phyloP scores from a whole-genome alignment of 2,329 filamentous ascomycete species.

The Byssothecium circinans region DNA sequence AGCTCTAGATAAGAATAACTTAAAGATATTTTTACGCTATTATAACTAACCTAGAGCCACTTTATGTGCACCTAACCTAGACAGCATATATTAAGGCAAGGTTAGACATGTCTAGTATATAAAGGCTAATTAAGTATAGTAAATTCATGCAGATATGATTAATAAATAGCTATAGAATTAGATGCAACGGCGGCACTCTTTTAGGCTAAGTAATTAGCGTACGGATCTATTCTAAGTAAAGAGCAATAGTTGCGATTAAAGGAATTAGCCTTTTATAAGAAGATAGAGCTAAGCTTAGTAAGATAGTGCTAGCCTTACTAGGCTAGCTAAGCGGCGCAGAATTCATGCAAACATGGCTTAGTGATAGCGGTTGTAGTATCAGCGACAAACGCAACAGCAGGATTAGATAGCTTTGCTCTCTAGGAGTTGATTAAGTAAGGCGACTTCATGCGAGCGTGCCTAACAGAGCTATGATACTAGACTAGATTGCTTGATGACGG shows the following conservation, averaged over 20 bases:
- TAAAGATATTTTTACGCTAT: constrained; percentile 10
- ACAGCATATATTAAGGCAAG: constrained; percentile 9
- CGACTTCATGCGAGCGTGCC: constrained; percentile 7
- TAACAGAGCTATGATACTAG: constrained; percentile 8
- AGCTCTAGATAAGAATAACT: constrained; percentile 10
- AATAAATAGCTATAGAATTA: constrained; percentile 10
- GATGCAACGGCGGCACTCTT: constrained; percentile 12
- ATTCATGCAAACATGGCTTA: constrained; percentile 11
- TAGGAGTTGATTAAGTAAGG: constrained; percentile 11
- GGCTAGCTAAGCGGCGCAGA: constrained; percentile 8
- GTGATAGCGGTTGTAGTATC: constrained; percentile 10
- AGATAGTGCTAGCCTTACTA: constrained; percentile 10
- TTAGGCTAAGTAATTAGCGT: constrained; percentile 9
- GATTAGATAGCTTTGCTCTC: constrained; percentile 13
- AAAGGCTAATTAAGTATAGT: constrained; percentile 9
- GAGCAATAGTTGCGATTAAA: constrained; percentile 10
- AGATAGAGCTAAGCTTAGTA: constrained; percentile 8
- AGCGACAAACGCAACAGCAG: constrained; percentile 8
- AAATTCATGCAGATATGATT: constrained; percentile 10
- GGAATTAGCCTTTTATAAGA: constrained; percentile 8
- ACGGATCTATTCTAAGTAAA: constrained; percentile 8
- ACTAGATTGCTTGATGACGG: constrained; percentile 10
- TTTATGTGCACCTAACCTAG: constrained; percentile 10
- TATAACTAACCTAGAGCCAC: too few species aligned
- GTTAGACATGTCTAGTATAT: constrained; percentile 10